phyloP scores from a whole-genome alignment of 2,329 filamentous ascomycete genomes.

The Lecanicillium sp. region DNA sequence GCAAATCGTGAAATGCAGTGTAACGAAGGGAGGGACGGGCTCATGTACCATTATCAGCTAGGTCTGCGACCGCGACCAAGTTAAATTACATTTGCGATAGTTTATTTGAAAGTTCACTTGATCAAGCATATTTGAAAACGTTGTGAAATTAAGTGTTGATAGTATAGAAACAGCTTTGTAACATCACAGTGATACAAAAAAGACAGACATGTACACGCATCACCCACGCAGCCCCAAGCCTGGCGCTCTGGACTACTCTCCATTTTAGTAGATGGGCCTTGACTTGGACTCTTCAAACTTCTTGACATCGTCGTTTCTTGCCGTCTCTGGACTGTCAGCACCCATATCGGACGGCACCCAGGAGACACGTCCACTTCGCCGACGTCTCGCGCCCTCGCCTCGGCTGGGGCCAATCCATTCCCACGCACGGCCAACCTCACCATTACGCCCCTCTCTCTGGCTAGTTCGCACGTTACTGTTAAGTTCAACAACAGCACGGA shows the following conservation, averaged over 20 bases:
- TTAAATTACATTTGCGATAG: too few relatives aligned
- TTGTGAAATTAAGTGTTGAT: constrained; percentile 1
- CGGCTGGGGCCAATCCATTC: constrained; percentile 61
- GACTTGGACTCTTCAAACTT: constrained; percentile 38
- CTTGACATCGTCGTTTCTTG: constrained; percentile 24
- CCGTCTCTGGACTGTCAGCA: constrained; percentile 27
- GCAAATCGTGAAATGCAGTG: not conserved
- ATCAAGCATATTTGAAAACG: not conserved
- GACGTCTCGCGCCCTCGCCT: constrained; percentile 38
- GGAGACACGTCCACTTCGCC: constrained; percentile 48
- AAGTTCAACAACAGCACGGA: constrained; percentile 78
- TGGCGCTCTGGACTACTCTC: not conserved
- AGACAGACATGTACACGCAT: constrained; percentile 8
- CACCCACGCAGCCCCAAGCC: not conserved
- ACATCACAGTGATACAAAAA: constrained; percentile 6
- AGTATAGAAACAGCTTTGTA: not conserved
- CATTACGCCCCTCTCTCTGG: constrained; percentile 61
- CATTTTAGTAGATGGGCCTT: constrained; percentile 34
- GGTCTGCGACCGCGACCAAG: too few relatives aligned
- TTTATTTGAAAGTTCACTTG: not conserved
- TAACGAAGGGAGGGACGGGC: too few relatives aligned
- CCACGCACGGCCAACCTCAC: constrained; percentile 61
- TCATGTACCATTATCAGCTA: too few relatives aligned
- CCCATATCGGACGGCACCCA: constrained; percentile 33
- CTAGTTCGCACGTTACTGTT: constrained; percentile 84